A percentile compares a stretch with the other conserved stretches of the same genome.
phyloP scores from a whole-genome alignment of 2,329 filamentous ascomycete genomes.

The Xylariaceae sp. region DNA sequence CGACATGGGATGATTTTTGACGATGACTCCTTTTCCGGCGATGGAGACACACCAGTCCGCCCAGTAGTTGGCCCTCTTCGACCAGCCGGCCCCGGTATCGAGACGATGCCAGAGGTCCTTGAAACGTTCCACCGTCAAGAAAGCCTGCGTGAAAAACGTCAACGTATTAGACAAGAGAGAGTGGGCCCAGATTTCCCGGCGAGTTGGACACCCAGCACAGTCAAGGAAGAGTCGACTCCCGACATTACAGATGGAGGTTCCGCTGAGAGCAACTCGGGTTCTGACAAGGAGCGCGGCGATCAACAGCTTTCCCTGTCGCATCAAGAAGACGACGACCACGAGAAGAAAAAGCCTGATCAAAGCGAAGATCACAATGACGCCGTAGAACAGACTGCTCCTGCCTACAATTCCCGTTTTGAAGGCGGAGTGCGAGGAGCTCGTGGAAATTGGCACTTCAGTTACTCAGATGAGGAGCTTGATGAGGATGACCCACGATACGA shows the following conservation, averaged over 20 bases:
- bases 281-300: background rate
- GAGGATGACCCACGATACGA: slow-evolving; percentile 7
- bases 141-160: background rate
- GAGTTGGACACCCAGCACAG: no score
- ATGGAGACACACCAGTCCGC: background rate
- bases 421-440: background rate
- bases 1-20: slow-evolving; percentile 3
- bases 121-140: background rate
- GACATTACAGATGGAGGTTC: no score
- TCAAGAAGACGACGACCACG: background rate
- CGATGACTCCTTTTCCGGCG: background rate
- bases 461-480: background rate
- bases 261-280: background rate
- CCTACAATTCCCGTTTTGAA: background rate
- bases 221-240: no score
- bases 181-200: no score
- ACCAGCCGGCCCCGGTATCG: background rate
- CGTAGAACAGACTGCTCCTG: background rate
- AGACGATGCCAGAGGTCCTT: background rate
- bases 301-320: background rate
- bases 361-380: background rate
- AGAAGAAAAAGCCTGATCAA: background rate
- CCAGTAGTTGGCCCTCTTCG: no score
- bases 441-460: background rate
- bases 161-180: background rate